phyloP scores from a whole-genome alignment of 1,284 basidiomycete genomes.

The Takashimella tepidaria region DNA sequence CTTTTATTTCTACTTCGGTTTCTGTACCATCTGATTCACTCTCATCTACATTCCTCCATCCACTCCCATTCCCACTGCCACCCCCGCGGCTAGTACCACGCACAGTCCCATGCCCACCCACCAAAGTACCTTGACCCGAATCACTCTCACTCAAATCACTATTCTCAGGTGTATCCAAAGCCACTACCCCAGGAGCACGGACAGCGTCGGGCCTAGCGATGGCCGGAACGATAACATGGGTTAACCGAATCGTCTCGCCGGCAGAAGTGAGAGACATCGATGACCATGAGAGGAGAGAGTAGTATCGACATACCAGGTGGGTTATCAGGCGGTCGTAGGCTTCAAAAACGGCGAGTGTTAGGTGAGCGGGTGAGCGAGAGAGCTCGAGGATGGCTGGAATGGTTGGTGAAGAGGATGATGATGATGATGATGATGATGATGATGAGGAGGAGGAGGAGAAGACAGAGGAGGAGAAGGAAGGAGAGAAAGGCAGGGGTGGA shows the following conservation, averaged over 20 bases:
- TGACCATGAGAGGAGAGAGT: slow-evolving; percentile 43
- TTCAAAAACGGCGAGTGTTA: slow-evolving; percentile 41
- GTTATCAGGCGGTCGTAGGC: slow-evolving; percentile 44
- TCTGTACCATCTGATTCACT: slow-evolving; percentile 8
- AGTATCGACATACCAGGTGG: slow-evolving; percentile 44
- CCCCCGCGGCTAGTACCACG: neutral
- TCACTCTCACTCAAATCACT: slow-evolving; percentile 20
- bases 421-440: slow-evolving; percentile 16
- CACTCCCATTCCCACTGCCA: too few species aligned
- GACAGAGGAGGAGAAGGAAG: slow-evolving; percentile 12
- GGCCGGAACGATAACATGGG: slow-evolving; percentile 41
- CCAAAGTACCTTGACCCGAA: slow-evolving; percentile 1
- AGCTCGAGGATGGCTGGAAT: slow-evolving; percentile 39
- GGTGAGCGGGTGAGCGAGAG: slow-evolving; percentile 39
- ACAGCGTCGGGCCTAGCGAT: slow-evolving; percentile 23
- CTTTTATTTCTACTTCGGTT: too few species aligned
- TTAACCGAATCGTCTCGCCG: slow-evolving; percentile 32
- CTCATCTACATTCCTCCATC: too few species aligned
- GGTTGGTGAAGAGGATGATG: slow-evolving; percentile 12
- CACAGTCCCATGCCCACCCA: neutral
- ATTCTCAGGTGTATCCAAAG: slow-evolving; percentile 41
- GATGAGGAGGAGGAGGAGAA: slow-evolving; percentile 30
- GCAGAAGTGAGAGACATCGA: slow-evolving; percentile 1
- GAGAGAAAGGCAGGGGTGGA: slow-evolving; percentile 19
- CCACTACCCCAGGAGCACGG: slow-evolving; percentile 6